Percentiles rank a stretch among this genome's conserved stretches.
Evolutionary conservation across 78 protist genomes (phyloP).

Genomic region (Emiliania huxleyi): DNA sequence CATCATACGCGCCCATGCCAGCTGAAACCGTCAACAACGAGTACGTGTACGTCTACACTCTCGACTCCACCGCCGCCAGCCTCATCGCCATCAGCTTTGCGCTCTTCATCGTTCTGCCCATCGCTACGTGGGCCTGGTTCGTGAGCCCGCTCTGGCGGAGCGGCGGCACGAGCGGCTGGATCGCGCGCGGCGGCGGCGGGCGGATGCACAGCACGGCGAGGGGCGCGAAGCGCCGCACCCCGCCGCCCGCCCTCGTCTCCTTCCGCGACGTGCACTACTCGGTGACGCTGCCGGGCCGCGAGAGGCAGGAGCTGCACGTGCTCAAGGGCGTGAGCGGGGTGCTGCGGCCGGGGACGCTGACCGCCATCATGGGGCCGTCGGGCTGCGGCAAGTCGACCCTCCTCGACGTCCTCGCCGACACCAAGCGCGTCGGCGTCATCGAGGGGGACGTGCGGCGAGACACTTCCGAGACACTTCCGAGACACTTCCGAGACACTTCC

Average conservation of each 20-base stretch:
- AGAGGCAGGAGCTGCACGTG: neutral
- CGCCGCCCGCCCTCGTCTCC: neutral
- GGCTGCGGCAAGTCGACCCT: slow-evolving; percentile 75
- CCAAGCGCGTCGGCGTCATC: neutral
- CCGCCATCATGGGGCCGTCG: slow-evolving; percentile 65
- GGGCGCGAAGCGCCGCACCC: neutral
- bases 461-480: too few species aligned
- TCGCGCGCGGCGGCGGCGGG: neutral
- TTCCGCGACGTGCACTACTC: neutral
- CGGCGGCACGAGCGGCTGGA: neutral
- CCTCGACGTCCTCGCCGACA: neutral
- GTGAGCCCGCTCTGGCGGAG: neutral
- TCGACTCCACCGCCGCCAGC: neutral
- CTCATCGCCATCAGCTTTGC: neutral
- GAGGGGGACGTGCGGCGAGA: neutral
- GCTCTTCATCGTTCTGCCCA: neutral
- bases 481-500: too few species aligned
- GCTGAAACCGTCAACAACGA: too few species aligned
- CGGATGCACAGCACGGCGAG: neutral
- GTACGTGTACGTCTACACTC: neutral
- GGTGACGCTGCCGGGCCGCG: neutral
- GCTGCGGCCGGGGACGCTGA: neutral
- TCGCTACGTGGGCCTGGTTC: neutral
- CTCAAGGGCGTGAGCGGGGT: neutral
- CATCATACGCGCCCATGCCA: too few species aligned